phyloP scores from a whole-genome alignment of 2,329 filamentous ascomycete genomes.

The Fusarium tanahbumbuense region DNA sequence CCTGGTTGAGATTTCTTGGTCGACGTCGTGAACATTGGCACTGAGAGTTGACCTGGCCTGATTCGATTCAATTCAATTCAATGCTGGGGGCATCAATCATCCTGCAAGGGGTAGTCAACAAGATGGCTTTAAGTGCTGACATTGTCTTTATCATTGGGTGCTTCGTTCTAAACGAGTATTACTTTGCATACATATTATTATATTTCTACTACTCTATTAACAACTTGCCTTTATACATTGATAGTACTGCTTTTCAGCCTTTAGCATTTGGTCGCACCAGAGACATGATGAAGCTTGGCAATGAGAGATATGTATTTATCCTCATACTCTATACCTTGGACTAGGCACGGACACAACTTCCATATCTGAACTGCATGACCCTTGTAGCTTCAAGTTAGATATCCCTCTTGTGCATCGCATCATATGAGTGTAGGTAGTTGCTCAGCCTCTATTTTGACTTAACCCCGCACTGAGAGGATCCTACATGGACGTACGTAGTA shows the following conservation, averaged over 20 bases:
- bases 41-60: not conserved
- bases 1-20: conserved; percentile 16
- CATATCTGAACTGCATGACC: conserved; percentile 24
- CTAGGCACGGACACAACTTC: conserved; percentile 24
- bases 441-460: conserved; percentile 11
- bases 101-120: conserved; percentile 19
- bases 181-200: not conserved
- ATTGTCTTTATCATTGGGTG: not conserved
- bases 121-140: not conserved
- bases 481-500: conserved; percentile 8
- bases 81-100: not conserved
- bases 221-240: not conserved
- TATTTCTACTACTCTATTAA: not conserved
- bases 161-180: not conserved
- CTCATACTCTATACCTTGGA: not conserved
- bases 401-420: not conserved
- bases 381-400: conserved; percentile 1
- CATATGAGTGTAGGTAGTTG: not conserved
- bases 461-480: conserved; percentile 15
- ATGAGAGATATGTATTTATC: not conserved
- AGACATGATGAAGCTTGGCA: conserved; percentile 27
- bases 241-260: not conserved
- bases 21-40: conserved; percentile 28
- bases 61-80: not conserved
- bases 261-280: not conserved